Base-by-base conservation (phyloP, 2,329 filamentous ascomycete genomes). In the Exophiala sp. region DNA sequence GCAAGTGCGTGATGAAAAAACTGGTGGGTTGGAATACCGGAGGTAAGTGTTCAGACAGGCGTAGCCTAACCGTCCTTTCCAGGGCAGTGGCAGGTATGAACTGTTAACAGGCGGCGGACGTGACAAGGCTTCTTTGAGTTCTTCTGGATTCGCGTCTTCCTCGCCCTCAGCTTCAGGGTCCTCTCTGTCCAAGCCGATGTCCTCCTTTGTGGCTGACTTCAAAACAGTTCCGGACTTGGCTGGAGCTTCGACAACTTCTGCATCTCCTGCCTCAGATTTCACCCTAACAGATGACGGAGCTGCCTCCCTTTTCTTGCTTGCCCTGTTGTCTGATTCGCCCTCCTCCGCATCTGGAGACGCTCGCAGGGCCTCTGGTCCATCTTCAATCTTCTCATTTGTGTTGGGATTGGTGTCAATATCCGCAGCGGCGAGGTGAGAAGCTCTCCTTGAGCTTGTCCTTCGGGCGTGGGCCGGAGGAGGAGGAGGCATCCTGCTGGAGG, bases 1-100 rank as follows among this genome's bases (percentile, higher is more conserved):
- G 64, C 90, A 96, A 0, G 91, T 96, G 48, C 91, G 80, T 0
- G 91, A 96, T 58, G 83, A 86, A 67, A 96, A 97, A 1, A 97
- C 82, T 0, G 91, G 83, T 6, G 88, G 87, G 55, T 82, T 91
- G 1, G 86, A 82, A 45, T 79, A 78, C 38, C 91, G 84, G 1
- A 97, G 75, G 65, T 96, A 96, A 0, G 91, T 97, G 64, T 95
- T 95, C 13, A 97, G 72, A 63, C 90, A 96, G 9, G 91, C 88
- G 76, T 95, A 96, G 50, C 90, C 90, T 54, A 96, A 66, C 22
- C 90, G 79, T 1, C 91, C 91, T 68, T 84, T 88, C 90, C 90
- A 96, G 0, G 90, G 91, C 18, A 96, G 67, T 19, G 91, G 91
- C 16, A 96, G 73, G 62, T 83, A 87, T 57, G 80, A 79, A 63